Base-by-base conservation (phyloP, 495 filamentous ascomycete species). In the Stereocaulon alpinum region DNA sequence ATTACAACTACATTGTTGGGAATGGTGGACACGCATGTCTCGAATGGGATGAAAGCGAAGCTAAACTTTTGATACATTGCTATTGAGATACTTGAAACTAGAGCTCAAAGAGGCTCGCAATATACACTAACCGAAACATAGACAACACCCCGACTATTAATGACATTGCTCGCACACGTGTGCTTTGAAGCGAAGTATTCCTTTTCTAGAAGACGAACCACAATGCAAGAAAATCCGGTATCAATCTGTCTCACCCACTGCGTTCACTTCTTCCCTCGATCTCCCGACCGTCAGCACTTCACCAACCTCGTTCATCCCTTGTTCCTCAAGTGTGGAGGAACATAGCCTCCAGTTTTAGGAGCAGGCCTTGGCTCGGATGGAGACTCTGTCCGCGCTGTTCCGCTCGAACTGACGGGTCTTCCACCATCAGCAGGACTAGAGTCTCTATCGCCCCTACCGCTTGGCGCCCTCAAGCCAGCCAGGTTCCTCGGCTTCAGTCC, bases 281-380 rank as follows among this genome's bases (percentile, higher is more conserved):
- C 7, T n/a, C 3, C 7, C 18, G 30, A n/a, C 6, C 18, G 24
- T 11, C 22, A 4, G 17, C 49, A 34, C 22, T 27, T 1, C 49
- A n/a, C 32, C 30, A 44, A n/a, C 10, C 24, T 4, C 41, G n/a
- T 24, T 61, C 50, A 61, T 42, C 64, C 54, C 44, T 67, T 67
- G 20, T 77, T 75, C 59, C 74, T 72, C 51, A 66, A 9, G 57
- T 70, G 69, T 57, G 70, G 69, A 54, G 74, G 74, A 15, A 74
- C 67, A 54, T 70, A 76, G 40, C 71, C 71, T 40, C 71, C 72
- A 34, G 70, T 70, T 40, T 70, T 71, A 30, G 70, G 53, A n/a
- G 72, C 62, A 45, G 63, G 63, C 29, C 58, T 67, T 32, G 56
- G 40, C 10, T 52, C 48, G 22, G 40, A 30, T 37, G 64, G 64